Base-by-base conservation (phyloP, 208 protist species). In the Novymonas esmeraldas region DNA sequence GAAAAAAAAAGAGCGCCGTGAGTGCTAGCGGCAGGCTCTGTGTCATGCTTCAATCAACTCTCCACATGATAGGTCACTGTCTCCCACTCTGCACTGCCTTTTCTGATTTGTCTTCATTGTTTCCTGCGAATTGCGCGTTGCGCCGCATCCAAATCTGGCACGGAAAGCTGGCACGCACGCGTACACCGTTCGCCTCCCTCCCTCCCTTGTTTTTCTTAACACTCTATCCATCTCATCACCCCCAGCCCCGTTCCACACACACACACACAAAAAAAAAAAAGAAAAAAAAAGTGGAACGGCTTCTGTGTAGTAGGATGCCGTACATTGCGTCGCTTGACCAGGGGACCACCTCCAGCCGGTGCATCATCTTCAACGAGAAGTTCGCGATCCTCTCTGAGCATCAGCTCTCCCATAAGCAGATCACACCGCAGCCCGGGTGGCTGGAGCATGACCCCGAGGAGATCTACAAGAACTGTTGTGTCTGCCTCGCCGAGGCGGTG, bases 371-470 rank as follows among this genome's bases (percentile, higher is more conserved):
- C 79, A 67, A 98, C 67, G 69, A 80, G 38, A 60, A 78, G 22
- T 76, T 91, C 18, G 29, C 64, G 28, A 57, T 92, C 18, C 77
- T 98, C 1, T 64, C 82, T 0, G 67, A 61, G 1, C 76, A 94
- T 66, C 97, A 99, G 77, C 24, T 91, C 13, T 51, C 74, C 33
- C 90, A 97, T 68, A 73, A 76, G 41, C 90, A 96, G 38, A 78
- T 90, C 56, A 94, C 82, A 7, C 95, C 94, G 3, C 26, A 92
- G 2, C 75, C 91, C 2, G 98, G 96, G 24, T 99, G 98, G 98
- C 77, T 95, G 10, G 97, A 99, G 73, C 97, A 99, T 60, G 92
- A 99, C 74, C 95, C 97, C 22, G 66, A 87, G 20, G 92, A 98
- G 57, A 98, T 99, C 22, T 89, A 97, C 50, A 58, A 67, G 16